Conservation (phyloP, 2,329 filamentous ascomycete genomes). For the Penicillium sumatraense region DNA sequence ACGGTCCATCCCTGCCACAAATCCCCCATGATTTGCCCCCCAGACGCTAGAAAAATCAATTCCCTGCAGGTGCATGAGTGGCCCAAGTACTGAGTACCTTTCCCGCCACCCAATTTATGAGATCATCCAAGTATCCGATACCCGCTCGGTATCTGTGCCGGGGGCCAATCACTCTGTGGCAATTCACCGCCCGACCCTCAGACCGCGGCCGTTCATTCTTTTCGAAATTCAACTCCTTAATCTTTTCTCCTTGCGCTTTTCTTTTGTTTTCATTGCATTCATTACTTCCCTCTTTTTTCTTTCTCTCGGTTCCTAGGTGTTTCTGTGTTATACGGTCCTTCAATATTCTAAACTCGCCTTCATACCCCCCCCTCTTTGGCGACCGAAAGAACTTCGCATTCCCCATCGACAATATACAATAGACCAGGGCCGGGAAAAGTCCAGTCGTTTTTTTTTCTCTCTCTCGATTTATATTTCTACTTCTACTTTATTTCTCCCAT, state of each 20-base stretch:
- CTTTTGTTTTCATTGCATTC: conserved; percentile 16
- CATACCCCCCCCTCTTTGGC: conserved; percentile 9
- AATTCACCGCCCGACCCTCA: conserved; percentile 30
- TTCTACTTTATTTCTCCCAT: no score
- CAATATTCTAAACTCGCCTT: conserved; percentile 12
- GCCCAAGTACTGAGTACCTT: conserved; percentile 11
- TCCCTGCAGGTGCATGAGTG: conserved; percentile 1
- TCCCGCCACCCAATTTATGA: neutral
- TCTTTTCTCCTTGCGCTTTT: conserved; percentile 25
- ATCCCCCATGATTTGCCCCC: conserved; percentile 24
- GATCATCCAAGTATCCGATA: neutral
- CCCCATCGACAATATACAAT: conserved; percentile 13
- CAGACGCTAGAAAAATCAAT: conserved; percentile 12
- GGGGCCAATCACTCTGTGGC: neutral
- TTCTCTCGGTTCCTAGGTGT: conserved; percentile 11
- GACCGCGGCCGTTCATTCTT: conserved; percentile 16
- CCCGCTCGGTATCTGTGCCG: conserved; percentile 6
- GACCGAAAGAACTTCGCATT: conserved; percentile 9
- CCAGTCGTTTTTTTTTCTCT: conserved; percentile 17
- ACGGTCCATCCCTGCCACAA: neutral
- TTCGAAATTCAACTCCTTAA: conserved; percentile 24
- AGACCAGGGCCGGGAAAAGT: conserved; percentile 14
- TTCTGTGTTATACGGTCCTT: conserved; percentile 15
- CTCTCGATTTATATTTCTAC: no score
- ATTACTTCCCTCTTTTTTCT: conserved; percentile 26